Evolutionary conservation across 78 protist genomes (phyloP).

Genomic region (Anaeramoeba ignava): DNA sequence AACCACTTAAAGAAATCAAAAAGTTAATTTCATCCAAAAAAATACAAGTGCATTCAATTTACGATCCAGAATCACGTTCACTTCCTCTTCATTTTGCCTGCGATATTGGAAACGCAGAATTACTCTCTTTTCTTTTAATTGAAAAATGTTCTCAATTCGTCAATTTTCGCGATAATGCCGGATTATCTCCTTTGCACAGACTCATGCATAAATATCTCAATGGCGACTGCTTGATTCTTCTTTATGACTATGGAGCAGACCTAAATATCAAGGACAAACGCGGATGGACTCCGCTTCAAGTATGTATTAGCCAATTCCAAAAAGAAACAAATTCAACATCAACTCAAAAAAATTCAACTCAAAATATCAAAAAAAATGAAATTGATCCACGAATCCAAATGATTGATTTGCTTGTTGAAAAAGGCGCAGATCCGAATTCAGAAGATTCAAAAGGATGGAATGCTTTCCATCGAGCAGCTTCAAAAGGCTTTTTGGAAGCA

Average conservation of each 20-base stretch:
- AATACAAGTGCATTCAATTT: too few relatives aligned
- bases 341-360: too few relatives aligned
- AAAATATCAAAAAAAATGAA: neutral
- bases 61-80: neutral
- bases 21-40: too few relatives aligned
- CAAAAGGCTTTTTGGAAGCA: neutral
- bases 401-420: neutral
- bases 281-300: neutral
- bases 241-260: neutral
- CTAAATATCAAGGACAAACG: neutral
- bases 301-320: neutral
- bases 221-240: neutral
- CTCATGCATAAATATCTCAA: neutral
- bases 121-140: neutral
- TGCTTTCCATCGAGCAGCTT: neutral
- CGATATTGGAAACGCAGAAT: neutral
- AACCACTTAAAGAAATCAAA: too few relatives aligned
- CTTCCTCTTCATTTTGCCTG: neutral
- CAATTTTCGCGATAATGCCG: neutral
- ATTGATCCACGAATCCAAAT: too few relatives aligned
- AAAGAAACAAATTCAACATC: too few relatives aligned
- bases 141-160: neutral
- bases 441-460: neutral
- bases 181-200: neutral
- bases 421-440: neutral